These are phyloP conservation scores for Colletotrichum sp. DNA, from an alignment of 2,329 filamentous ascomycete species.

Conservation along the genomic window DNA sequence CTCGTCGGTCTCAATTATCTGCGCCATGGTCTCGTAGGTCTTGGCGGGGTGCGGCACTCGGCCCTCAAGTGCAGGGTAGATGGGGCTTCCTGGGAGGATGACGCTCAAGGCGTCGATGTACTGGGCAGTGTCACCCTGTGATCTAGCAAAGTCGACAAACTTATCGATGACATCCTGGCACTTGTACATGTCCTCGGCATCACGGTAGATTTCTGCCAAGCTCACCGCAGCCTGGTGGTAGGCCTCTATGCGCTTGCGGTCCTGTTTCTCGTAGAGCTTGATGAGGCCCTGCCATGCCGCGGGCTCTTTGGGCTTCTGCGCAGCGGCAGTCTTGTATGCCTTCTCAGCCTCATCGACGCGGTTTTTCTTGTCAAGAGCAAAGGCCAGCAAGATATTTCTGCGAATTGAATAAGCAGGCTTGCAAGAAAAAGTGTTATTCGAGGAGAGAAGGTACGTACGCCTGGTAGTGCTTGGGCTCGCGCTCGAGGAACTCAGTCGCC, in stretches of 20 bases:
- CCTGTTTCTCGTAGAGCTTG: slow-evolving; percentile 83
- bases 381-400: slow-evolving; percentile 76
- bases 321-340: slow-evolving; percentile 75
- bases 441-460: slow-evolving; percentile 56
- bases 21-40: slow-evolving; percentile 82
- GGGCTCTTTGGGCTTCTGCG: slow-evolving; percentile 75
- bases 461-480: slow-evolving; percentile 82
- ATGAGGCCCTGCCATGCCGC: slow-evolving; percentile 92
- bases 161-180: slow-evolving; percentile 77
- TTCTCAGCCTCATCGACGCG: slow-evolving; percentile 75
- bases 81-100: slow-evolving; percentile 77
- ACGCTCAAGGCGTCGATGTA: slow-evolving; percentile 78
- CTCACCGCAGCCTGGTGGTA: slow-evolving; percentile 77
- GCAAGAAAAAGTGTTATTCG: not conserved
- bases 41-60: slow-evolving; percentile 79
- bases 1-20: slow-evolving; percentile 85
- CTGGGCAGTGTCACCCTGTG: slow-evolving; percentile 73
- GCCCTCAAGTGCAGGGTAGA: slow-evolving; percentile 86
- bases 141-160: slow-evolving; percentile 75
- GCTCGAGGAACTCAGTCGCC: slow-evolving; percentile 71
- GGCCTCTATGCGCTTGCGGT: slow-evolving; percentile 68
- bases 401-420: slow-evolving; percentile 9
- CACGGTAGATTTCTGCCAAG: slow-evolving; percentile 76
- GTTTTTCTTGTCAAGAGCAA: slow-evolving; percentile 80
- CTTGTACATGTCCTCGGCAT: slow-evolving; percentile 67